phyloP scores from a whole-genome alignment of 495 filamentous ascomycete genomes.

The Aspergillus nidulans region DNA sequence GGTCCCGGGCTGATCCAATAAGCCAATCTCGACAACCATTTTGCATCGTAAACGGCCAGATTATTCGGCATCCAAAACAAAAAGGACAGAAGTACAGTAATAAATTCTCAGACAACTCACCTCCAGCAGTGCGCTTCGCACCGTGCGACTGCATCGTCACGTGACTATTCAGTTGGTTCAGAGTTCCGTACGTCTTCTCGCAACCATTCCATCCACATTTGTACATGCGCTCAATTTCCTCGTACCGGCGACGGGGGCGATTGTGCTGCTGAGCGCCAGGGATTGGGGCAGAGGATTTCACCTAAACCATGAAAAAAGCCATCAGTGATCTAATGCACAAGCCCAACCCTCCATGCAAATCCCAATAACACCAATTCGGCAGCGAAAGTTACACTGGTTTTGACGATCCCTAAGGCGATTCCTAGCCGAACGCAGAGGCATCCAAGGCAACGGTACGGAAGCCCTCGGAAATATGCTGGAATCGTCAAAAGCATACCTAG shows the following conservation, averaged over 20 bases:
- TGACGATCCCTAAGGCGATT: no score
- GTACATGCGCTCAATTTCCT: conserved; percentile 99
- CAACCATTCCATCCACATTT: conserved; percentile 98
- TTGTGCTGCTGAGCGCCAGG: conserved; percentile 97
- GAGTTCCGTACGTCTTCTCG: conserved; percentile 94
- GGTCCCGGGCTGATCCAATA: no score
- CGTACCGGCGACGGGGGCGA: conserved; percentile 86
- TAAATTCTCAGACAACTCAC: conserved; percentile 54
- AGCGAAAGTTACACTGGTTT: no score
- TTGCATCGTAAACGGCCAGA: no score
- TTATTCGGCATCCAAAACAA: no score
- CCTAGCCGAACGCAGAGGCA: no score
- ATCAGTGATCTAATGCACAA: no score
- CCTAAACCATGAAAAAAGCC: conserved; percentile 47
- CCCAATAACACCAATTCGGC: conserved; percentile 26
- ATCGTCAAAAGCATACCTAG: conserved; percentile 63
- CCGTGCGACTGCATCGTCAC: conserved; percentile 98
- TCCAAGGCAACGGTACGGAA: no score
- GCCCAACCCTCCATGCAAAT: conserved; percentile 32
- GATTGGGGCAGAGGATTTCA: conserved; percentile 98
- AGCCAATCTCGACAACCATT: no score
- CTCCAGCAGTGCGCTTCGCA: conserved; percentile 89
- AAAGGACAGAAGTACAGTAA: not conserved
- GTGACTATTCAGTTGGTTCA: conserved; percentile 95
- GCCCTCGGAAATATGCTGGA: conserved; percentile 29